Evolutionary conservation across 1,284 basidiomycete species (phyloP).

Genomic region (Cystobasidium pallidum): DNA sequence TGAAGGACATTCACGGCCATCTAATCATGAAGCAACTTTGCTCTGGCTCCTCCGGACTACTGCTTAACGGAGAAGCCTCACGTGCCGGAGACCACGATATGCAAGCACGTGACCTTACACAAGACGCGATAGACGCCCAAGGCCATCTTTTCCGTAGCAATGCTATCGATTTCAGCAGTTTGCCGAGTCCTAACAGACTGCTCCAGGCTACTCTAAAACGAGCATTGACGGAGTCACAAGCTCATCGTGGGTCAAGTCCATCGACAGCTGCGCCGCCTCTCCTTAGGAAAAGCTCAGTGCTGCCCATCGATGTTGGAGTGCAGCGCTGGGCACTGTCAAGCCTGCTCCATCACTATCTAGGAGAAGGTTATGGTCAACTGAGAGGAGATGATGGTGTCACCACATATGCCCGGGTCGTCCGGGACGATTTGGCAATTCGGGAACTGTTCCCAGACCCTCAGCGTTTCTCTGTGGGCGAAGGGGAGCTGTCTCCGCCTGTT

Average conservation of each 20-base stretch:
- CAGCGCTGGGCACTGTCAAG: conserved; percentile 29
- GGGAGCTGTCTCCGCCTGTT: not conserved
- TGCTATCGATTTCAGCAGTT: not conserved
- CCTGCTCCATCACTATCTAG: conserved; percentile 31
- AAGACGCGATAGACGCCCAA: not conserved
- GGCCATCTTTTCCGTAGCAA: not conserved
- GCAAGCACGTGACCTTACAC: conserved; percentile 8
- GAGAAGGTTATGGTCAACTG: conserved; percentile 15
- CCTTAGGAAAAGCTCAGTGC: not conserved
- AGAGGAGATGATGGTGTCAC: conserved; percentile 6
- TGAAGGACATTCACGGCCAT: not conserved
- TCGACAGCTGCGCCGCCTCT: not conserved
- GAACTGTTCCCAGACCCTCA: conserved; percentile 17
- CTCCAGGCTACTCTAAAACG: conserved; percentile 6
- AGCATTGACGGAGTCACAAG: conserved; percentile 17
- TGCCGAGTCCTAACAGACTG: conserved; percentile 11
- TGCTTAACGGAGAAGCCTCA: not conserved
- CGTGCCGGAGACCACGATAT: not conserved
- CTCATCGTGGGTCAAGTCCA: not conserved
- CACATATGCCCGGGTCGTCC: conserved; percentile 9
- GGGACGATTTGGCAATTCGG: conserved; percentile 21
- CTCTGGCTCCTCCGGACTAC: not conserved
- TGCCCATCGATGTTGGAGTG: conserved; percentile 11
- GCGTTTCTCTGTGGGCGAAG: conserved; percentile 4
- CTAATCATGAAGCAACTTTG: not conserved